phyloP scores from a whole-genome alignment of 202 grass and related monocot genomes.

The Panicum virgatum region DNA sequence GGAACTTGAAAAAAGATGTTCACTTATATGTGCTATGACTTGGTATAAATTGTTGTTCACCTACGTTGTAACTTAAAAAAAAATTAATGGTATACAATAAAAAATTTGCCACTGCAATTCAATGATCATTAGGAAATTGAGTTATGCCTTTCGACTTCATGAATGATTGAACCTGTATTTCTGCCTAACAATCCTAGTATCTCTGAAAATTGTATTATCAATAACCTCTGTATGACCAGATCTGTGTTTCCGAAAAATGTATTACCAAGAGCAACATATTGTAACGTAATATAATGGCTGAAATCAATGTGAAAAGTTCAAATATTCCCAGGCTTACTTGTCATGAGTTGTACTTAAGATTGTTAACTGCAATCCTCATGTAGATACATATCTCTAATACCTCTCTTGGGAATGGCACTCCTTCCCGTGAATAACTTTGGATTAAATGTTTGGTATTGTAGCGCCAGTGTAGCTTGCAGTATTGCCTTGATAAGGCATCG shows the following conservation, averaged over 20 bases:
- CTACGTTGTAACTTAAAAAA: neutral
- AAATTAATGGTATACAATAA: neutral
- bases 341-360: neutral
- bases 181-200: neutral
- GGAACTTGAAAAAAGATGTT: neutral
- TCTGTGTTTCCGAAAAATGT: too few relatives aligned
- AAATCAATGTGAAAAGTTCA: neutral
- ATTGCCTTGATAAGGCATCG: neutral
- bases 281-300: neutral
- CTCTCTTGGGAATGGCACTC: neutral
- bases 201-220: too few relatives aligned
- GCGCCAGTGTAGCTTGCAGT: neutral
- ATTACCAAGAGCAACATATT: neutral
- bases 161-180: neutral
- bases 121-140: neutral
- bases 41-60: neutral
- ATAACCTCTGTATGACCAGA: too few relatives aligned
- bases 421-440: neutral
- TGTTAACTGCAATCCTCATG: neutral
- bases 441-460: constrained; percentile 19
- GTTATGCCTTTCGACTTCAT: neutral
- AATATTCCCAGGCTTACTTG: neutral
- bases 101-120: neutral
- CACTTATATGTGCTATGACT: neutral
- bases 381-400: too few relatives aligned